phyloP scores from a whole-genome alignment of 78 protist species.

The Bigelowiella natans region DNA sequence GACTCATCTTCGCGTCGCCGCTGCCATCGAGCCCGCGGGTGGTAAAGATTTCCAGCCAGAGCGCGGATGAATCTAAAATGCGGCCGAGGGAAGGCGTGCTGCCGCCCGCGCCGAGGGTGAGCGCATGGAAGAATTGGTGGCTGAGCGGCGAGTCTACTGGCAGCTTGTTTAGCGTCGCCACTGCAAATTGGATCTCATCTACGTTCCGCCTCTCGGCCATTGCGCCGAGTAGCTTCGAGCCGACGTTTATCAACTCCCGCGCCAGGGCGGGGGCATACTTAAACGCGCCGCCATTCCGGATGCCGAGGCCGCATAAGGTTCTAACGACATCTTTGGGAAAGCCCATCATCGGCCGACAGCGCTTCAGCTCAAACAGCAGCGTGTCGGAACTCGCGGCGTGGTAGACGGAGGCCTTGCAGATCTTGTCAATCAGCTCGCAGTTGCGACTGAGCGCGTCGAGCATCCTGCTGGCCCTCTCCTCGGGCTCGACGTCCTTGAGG shows the following conservation, averaged over 20 bases:
- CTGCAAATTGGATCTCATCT: not conserved
- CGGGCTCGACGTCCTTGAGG: not conserved
- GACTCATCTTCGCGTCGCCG: too few relatives aligned
- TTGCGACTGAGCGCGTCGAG: not conserved
- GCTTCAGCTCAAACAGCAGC: not conserved
- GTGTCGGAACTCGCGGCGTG: not conserved
- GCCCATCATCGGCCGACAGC: not conserved
- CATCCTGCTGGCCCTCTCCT: not conserved
- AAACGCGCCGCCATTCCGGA: not conserved
- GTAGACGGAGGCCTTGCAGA: not conserved
- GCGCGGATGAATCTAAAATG: not conserved
- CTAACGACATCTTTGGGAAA: not conserved
- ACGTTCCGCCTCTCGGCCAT: not conserved
- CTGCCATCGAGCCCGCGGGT: too few relatives aligned
- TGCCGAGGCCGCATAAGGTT: not conserved
- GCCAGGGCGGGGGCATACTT: not conserved
- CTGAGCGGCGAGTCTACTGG: not conserved
- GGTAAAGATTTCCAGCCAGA: too few relatives aligned
- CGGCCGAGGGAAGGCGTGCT: not conserved
- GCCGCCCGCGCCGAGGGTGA: not conserved
- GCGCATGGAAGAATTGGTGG: not conserved
- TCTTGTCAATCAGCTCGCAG: not conserved
- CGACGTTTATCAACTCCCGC: not conserved
- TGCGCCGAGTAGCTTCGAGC: not conserved
- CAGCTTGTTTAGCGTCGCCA: not conserved